Base-by-base conservation (phyloP, 2,329 filamentous ascomycete genomes). In the Hypoxylon sp. region DNA sequence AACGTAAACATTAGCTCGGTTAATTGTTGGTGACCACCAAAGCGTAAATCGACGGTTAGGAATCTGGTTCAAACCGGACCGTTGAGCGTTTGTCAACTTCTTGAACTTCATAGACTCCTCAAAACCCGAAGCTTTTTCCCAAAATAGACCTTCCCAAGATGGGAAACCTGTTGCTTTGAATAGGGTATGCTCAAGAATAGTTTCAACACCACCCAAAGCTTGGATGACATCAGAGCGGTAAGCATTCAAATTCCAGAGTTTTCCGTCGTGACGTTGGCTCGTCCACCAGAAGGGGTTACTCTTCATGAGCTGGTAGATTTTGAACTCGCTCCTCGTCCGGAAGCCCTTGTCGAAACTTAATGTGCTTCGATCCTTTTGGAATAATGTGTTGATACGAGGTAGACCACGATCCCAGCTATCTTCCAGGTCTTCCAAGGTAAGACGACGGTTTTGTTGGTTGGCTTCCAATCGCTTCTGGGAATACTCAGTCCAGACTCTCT, bases 271-370 rank as follows among this genome's bases (percentile, higher is more conserved):
- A 27, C 94, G 82, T 72, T 97, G 93, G 65, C 90, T 96, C 3
- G 94, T 99, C 94, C 94, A 99, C 91, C 92, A 97, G 79, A 97
- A 97, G 0, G 94, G 94, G 69, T 97, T 97, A 74, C 89, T 95
- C 83, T 96, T 97, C 93, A 99, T 97, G 54, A 97, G 79, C 71
- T 97, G 93, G 69, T 97, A 99, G 20, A 94, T 87, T 79, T 99
- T 99, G 79, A 99, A 99, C 71, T 99, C 94, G 7, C 93, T 91
- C 44, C 94, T 83, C 9, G 92, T 87, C 62, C 94, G 88, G 86
- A 97, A 99, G 45, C 94, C 94, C 75, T 99, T 99, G 77, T 99
- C 94, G 67, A 99, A 99, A 67, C 91, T 96, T 58, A 99, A 81
- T 0, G 94, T 99, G 71, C 91, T 97, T 66, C 94, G 83, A 64